phyloP scores from a whole-genome alignment of 2,329 filamentous ascomycete species.

The Albophoma yamanashiensis region DNA sequence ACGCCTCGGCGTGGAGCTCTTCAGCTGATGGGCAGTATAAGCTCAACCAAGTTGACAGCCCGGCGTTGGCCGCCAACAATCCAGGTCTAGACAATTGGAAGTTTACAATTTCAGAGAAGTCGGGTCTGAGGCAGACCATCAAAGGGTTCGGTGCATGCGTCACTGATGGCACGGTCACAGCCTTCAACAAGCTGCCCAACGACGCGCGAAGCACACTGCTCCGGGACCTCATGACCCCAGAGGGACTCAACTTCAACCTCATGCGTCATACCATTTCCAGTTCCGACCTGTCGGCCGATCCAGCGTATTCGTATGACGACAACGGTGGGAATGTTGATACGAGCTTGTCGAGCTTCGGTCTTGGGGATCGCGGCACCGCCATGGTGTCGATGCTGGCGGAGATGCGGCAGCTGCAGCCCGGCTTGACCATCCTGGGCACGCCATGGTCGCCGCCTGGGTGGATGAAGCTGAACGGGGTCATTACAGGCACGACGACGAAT shows the following conservation, averaged over 20 bases:
- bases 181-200: constrained; percentile 22
- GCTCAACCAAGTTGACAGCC: constrained; percentile 20
- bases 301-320: constrained; percentile 29
- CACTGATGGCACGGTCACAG: constrained; percentile 28
- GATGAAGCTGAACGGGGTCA: constrained; percentile 27
- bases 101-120: constrained; percentile 26
- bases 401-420: constrained; percentile 22
- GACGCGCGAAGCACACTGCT: constrained; percentile 20
- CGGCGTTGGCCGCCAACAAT: constrained; percentile 20
- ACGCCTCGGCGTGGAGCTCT: constrained; percentile 14
- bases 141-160: constrained; percentile 30
- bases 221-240: constrained; percentile 21
- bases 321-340: constrained; percentile 6
- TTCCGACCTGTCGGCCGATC: constrained; percentile 27
- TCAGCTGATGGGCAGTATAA: constrained; percentile 25
- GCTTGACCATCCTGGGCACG: constrained; percentile 25
- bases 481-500: constrained; percentile 21
- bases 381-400: constrained; percentile 26
- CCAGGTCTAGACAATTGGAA: constrained; percentile 24
- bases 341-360: constrained; percentile 15
- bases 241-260: constrained; percentile 26
- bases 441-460: constrained; percentile 29
- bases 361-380: constrained; percentile 25
- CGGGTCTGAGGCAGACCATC: constrained; percentile 24
- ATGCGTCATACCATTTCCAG: constrained; percentile 28